phyloP scores from a whole-genome alignment of 169 alveolate genomes.

The Cryptosporidium sp. region DNA sequence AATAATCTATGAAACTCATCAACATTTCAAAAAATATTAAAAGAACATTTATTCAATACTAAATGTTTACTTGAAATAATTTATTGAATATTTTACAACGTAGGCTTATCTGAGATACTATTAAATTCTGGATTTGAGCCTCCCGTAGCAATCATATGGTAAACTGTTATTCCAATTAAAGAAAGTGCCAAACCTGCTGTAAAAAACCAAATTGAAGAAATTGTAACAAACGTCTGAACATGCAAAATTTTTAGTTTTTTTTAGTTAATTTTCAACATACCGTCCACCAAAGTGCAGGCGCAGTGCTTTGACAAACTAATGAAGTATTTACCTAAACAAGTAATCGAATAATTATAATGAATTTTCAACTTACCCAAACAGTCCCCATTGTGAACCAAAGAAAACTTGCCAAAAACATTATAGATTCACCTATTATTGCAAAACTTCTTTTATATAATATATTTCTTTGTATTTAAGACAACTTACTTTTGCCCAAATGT shows the following conservation, averaged over 20 bases:
- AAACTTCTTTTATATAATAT: slow-evolving; percentile 3
- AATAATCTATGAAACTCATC: background rate
- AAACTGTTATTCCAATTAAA: slow-evolving; percentile 72
- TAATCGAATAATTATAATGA: background rate
- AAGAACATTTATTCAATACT: background rate
- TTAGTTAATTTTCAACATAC: slow-evolving; percentile 36
- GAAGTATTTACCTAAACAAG: slow-evolving; percentile 59
- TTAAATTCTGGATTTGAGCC: slow-evolving; percentile 74
- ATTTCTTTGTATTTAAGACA: background rate
- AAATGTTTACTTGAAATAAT: background rate
- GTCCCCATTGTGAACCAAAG: slow-evolving; percentile 76
- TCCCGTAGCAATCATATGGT: slow-evolving; percentile 67
- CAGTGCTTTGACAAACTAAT: slow-evolving; percentile 64
- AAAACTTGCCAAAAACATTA: slow-evolving; percentile 44
- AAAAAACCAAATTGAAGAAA: slow-evolving; percentile 73
- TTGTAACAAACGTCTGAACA: slow-evolving; percentile 49
- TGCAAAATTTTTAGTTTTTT: background rate
- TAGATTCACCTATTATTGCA: slow-evolving; percentile 51
- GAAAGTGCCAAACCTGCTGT: slow-evolving; percentile 70
- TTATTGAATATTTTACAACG: background rate
- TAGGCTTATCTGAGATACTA: slow-evolving; percentile 33
- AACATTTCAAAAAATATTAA: background rate
- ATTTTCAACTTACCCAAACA: slow-evolving; percentile 65
- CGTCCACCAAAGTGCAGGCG: slow-evolving; percentile 76
- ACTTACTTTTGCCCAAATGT: slow-evolving; percentile 64